A percentile compares a stretch with the other conserved stretches of the same genome.
Evolutionary conservation across 1,284 basidiomycete species (phyloP).

Genomic region (Pterulicium gracile): DNA sequence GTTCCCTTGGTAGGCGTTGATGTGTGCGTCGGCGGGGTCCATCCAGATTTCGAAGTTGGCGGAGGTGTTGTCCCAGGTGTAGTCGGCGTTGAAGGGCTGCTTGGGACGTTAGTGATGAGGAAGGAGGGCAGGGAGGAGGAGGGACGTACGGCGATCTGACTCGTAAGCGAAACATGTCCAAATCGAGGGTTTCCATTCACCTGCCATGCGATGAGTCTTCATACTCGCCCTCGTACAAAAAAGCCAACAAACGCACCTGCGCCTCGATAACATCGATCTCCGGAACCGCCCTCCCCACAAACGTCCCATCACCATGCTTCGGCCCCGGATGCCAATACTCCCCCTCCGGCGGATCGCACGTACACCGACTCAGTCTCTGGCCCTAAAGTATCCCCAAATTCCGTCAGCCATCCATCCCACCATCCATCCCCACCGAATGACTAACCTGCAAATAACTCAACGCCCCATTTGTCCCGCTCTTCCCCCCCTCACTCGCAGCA

Average conservation of each 20-base stretch:
- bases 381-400: too few relatives aligned
- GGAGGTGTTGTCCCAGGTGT: conserved; percentile 32
- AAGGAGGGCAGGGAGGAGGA: background rate
- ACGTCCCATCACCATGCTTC: conserved; percentile 38
- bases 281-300: conserved; percentile 62
- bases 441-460: too few relatives aligned
- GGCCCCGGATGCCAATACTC: conserved; percentile 74
- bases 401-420: too few relatives aligned
- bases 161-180: conserved; percentile 52
- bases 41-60: conserved; percentile 34
- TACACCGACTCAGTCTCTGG: conserved; percentile 68
- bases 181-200: conserved; percentile 29
- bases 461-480: conserved; percentile 23
- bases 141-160: conserved; percentile 50
- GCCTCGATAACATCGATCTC: conserved; percentile 77
- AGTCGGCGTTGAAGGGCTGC: conserved; percentile 40
- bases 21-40: conserved; percentile 14
- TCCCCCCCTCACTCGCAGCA: conserved; percentile 34
- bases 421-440: too few relatives aligned
- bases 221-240: background rate
- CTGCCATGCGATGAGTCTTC: too few relatives aligned
- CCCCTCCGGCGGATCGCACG: conserved; percentile 55
- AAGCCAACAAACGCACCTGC: conserved; percentile 22
- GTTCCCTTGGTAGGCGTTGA: background rate
- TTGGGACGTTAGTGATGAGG: too few relatives aligned